Conservation (phyloP, 768 basidiomycete genomes). For the Lentinula raphanica region DNA sequence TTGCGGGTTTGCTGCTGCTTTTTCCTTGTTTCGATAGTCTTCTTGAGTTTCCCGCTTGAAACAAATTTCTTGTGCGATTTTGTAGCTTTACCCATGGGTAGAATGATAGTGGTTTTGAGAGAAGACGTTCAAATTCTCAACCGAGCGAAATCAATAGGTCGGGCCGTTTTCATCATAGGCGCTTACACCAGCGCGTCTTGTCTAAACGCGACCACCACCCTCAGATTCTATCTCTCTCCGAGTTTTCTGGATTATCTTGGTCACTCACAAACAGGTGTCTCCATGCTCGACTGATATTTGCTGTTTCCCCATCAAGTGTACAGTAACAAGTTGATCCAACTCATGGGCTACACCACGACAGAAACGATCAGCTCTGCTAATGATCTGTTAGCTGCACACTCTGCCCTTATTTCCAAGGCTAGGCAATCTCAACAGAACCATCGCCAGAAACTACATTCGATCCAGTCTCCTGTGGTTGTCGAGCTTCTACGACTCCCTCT, state of each 20-base stretch:
- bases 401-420: slow-evolving; percentile 50
- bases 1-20: slow-evolving; percentile 75
- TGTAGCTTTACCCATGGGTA: slow-evolving; percentile 56
- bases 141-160: neutral
- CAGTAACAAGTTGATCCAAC: too few relatives aligned
- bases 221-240: too few relatives aligned
- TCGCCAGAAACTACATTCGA: slow-evolving; percentile 48
- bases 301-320: too few relatives aligned
- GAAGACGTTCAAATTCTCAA: neutral
- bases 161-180: too few relatives aligned
- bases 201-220: too few relatives aligned
- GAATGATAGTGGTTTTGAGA: neutral
- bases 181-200: too few relatives aligned
- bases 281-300: too few relatives aligned
- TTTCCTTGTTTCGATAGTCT: slow-evolving; percentile 77
- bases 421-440: slow-evolving; percentile 51
- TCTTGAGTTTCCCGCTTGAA: slow-evolving; percentile 82
- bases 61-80: slow-evolving; percentile 88
- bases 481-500: slow-evolving; percentile 53
- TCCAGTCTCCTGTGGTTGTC: slow-evolving; percentile 46
- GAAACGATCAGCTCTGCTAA: slow-evolving; percentile 60
- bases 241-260: too few relatives aligned
- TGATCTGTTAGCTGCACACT: slow-evolving; percentile 57
- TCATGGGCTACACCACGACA: slow-evolving; percentile 27
- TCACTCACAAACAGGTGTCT: too few relatives aligned